Base-by-base conservation (phyloP, 441 rosid species). In the Gossypium gossypioides region DNA sequence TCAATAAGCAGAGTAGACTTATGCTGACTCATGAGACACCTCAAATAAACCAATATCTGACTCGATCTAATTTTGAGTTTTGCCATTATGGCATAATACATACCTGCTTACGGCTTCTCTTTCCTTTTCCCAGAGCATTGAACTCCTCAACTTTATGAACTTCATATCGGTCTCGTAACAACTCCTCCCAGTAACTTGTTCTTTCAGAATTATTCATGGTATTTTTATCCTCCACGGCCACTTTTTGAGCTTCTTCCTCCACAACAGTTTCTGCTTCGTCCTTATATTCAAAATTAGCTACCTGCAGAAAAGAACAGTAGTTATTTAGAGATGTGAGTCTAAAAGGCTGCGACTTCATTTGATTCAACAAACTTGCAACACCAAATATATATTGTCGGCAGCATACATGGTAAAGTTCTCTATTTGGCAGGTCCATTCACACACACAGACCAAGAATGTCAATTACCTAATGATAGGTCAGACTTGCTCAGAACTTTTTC, bases 91-190 rank as follows among this genome's bases (percentile, higher is more conserved):
- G 69, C 57, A 48, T 22, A 68, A 72, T 18, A 54, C 71, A 67
- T 72, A 92, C 98, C 96, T 89, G 96, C 84, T 96, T 96, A 61
- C 98, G 91, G 79, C 91, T 89, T 84, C 99, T 84, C 80, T 92
- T 96, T 69, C 98, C 96, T 76, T 96, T 92, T 51, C 97, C 97
- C 76, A 95, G 79, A 59, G 96, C 78, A 76, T 85, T 90, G 55
- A 84, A 91, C 82, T 92, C 97, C 84, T 87, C 95, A 59, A 83
- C 82, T 80, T 88, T 92, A 62, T 91, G 91, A 80, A 78, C 87
- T 84, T 92, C 96, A 60, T 85, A 89, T 51, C 78, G 86, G 81
- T 86, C 98, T 84, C 80, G 90, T 58, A 96, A 81, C 84, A 96
- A 84, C 68, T 96, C 99, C 75, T 96, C 98, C 99, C 99, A 96